Evolutionary conservation across 2,329 filamentous ascomycete genomes (phyloP).

Genomic region (Trichoderma arundinaceum): DNA sequence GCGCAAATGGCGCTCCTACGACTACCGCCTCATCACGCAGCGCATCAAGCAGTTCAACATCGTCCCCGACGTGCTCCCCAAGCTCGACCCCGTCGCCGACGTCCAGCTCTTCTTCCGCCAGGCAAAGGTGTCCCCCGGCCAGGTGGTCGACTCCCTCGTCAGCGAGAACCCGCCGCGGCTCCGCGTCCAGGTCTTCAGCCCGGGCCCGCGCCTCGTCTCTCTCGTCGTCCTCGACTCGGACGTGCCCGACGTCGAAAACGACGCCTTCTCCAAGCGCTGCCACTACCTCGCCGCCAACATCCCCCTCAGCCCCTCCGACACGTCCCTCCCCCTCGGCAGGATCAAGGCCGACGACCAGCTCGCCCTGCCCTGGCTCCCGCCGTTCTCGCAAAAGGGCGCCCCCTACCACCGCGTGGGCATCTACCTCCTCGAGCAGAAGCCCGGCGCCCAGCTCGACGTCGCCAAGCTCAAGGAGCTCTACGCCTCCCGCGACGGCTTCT

Average conservation of each 20-base stretch:
- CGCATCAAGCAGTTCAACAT: slow-evolving; percentile 86
- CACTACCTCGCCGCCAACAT: slow-evolving; percentile 82
- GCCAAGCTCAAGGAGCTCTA: slow-evolving; percentile 61
- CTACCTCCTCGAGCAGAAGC: slow-evolving; percentile 80
- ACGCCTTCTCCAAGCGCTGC: slow-evolving; percentile 80
- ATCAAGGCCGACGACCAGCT: slow-evolving; percentile 67
- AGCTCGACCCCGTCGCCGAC: slow-evolving; percentile 77
- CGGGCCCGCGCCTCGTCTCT: slow-evolving; percentile 79
- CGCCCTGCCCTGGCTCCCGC: slow-evolving; percentile 80
- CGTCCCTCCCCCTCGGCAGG: slow-evolving; percentile 68
- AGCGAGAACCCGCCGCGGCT: slow-evolving; percentile 78
- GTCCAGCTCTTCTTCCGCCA: slow-evolving; percentile 81
- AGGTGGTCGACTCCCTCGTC: slow-evolving; percentile 74
- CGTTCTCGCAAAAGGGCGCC: slow-evolving; percentile 85
- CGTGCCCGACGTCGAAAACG: slow-evolving; percentile 77
- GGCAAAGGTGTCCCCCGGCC: slow-evolving; percentile 73
- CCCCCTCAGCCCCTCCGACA: slow-evolving; percentile 57
- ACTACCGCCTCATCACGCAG: slow-evolving; percentile 79
- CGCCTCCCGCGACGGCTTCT: slow-evolving; percentile 68
- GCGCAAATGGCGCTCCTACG: slow-evolving; percentile 84
- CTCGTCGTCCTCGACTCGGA: slow-evolving; percentile 89
- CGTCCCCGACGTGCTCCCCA: slow-evolving; percentile 84
- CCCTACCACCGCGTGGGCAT: slow-evolving; percentile 89
- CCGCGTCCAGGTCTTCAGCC: slow-evolving; percentile 83
- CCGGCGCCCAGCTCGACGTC: slow-evolving; percentile 63